These are phyloP conservation scores for Aspergillus thermomutatus DNA, from an alignment of 2,329 filamentous ascomycete species.

Conservation along the genomic window DNA sequence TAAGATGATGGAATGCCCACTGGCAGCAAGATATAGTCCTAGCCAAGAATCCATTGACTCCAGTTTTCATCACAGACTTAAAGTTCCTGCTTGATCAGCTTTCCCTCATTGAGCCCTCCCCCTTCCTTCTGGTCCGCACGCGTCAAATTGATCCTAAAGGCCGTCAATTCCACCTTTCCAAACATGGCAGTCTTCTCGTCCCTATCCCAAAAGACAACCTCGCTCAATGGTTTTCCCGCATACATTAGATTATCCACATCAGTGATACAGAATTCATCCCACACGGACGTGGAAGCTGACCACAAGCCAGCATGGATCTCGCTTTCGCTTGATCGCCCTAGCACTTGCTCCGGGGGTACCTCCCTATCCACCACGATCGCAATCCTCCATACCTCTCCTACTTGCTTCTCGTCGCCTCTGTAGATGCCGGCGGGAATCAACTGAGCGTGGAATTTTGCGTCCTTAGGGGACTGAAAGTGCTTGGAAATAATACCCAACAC, in stretches of 20 bases:
- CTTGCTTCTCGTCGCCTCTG: neutral
- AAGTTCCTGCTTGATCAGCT: neutral
- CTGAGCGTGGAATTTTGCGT: neutral
- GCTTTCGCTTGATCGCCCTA: neutral
- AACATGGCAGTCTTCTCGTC: constrained; percentile 6
- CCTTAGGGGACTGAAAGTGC: neutral
- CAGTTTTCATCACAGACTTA: neutral
- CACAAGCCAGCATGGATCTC: neutral
- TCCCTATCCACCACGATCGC: constrained; percentile 11
- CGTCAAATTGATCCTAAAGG: constrained; percentile 21
- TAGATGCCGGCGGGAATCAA: constrained; percentile 1
- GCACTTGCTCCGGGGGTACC: neutral
- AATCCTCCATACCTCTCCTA: constrained; percentile 36
- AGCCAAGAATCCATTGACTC: neutral
- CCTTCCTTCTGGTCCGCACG: neutral
- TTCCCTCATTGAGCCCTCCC: neutral
- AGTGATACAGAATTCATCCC: constrained; percentile 35
- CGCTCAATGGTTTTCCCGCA: constrained; percentile 31
- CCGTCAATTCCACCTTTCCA: constrained; percentile 29
- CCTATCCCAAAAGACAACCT: constrained; percentile 35
- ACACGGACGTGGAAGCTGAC: neutral
- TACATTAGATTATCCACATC: constrained; percentile 32
- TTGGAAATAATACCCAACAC: neutral
- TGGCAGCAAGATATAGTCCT: no score
- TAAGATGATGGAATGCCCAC: no score